Conservation (phyloP, 177 flowering plant species). For the Vitis hybrid region DNA sequence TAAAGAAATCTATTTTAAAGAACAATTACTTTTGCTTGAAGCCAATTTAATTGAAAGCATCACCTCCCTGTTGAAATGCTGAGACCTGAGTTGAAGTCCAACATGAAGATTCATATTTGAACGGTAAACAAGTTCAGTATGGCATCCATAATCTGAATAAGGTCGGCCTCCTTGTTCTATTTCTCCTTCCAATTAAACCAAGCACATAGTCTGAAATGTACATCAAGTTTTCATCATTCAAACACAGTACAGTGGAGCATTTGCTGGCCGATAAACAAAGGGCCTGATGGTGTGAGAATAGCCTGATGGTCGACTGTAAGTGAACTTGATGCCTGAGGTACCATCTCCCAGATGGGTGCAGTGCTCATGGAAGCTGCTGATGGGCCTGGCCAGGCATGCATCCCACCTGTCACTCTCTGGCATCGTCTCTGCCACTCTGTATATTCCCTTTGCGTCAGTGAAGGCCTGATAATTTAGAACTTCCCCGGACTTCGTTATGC, state of each 20-base stretch:
- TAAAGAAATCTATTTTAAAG: no score
- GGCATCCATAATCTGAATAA: no score
- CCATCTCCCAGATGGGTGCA: constrained; percentile 59
- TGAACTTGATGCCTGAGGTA: constrained; percentile 74
- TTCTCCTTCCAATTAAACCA: not conserved
- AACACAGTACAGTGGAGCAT: constrained; percentile 66
- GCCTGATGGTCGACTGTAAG: constrained; percentile 78
- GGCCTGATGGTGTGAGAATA: constrained; percentile 67
- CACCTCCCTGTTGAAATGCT: no score
- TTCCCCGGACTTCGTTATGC: constrained; percentile 93
- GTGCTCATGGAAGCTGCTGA: constrained; percentile 81
- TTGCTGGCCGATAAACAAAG: constrained; percentile 68
- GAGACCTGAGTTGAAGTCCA: no score
- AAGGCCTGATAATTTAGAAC: constrained; percentile 94
- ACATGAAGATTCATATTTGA: no score
- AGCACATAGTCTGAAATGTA: not conserved
- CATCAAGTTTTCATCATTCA: constrained; percentile 17
- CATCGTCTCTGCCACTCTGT: constrained; percentile 96
- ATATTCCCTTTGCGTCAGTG: constrained; percentile 75
- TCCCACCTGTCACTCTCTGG: constrained; percentile 94
- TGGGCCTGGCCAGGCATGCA: constrained; percentile 87
- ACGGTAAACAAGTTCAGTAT: no score
- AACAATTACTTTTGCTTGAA: no score
- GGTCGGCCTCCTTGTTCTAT: not conserved
- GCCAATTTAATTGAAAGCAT: no score